phyloP scores from a whole-genome alignment of 352 stramenopile genomes.

The Pythium coloratum region DNA sequence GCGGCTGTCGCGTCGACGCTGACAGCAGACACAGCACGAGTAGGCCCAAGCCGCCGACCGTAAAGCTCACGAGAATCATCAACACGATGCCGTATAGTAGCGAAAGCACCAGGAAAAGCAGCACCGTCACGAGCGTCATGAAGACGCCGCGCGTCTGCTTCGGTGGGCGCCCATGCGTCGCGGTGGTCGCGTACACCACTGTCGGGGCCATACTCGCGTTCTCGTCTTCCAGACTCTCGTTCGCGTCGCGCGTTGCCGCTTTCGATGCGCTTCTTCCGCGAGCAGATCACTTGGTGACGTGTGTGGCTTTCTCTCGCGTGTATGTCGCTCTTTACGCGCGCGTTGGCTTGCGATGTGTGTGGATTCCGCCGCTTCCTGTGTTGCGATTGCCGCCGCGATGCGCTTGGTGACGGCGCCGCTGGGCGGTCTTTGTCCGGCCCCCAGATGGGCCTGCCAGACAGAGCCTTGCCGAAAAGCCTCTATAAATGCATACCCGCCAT shows the following conservation, averaged over 20 bases:
- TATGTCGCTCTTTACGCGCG: neutral
- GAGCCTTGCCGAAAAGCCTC: slow-evolving; percentile 1
- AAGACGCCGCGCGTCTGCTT: slow-evolving; percentile 28
- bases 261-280: slow-evolving; percentile 1
- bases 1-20: slow-evolving; percentile 33
- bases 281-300: neutral
- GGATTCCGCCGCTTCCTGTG: neutral
- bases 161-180: neutral
- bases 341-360: neutral
- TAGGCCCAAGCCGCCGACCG: slow-evolving; percentile 35
- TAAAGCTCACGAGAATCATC: slow-evolving; percentile 40
- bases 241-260: neutral
- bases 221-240: neutral
- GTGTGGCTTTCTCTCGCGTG: neutral
- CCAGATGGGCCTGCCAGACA: neutral
- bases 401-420: neutral
- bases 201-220: neutral
- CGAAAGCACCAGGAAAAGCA: slow-evolving; percentile 61
- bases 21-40: slow-evolving; percentile 49
- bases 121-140: slow-evolving; percentile 36
- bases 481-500: slow-evolving; percentile 14
- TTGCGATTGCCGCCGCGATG: neutral
- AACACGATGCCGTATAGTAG: slow-evolving; percentile 42
- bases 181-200: neutral
- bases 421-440: neutral